Evolutionary conservation across 495 filamentous ascomycete genomes (phyloP).

Genomic region (Daldinia concentrica): DNA sequence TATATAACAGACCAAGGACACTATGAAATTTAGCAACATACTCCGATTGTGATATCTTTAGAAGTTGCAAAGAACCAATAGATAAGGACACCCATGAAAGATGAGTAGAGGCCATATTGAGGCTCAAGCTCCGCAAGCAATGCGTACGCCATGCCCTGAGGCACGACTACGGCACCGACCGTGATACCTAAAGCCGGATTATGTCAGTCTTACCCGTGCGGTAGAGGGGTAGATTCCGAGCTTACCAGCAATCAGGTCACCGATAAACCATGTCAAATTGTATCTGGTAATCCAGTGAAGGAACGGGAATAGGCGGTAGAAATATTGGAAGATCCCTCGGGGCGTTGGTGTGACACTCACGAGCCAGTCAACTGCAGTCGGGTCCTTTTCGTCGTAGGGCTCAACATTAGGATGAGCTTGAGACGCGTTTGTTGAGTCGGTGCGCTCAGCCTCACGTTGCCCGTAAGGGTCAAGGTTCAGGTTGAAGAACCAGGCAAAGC

Average conservation of each 20-base stretch:
- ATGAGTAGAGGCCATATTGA: conserved; percentile 72
- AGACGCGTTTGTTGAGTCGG: conserved; percentile 31
- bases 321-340: conserved; percentile 29
- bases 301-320: conserved; percentile 53
- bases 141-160: conserved; percentile 73
- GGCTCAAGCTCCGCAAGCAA: conserved; percentile 64
- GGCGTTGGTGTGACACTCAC: conserved; percentile 34
- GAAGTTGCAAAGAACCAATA: conserved; percentile 76
- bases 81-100: conserved; percentile 71
- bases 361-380: conserved; percentile 33
- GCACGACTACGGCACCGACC: conserved; percentile 61
- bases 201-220: conserved; percentile 38
- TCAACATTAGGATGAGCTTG: conserved; percentile 35
- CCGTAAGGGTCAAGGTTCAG: conserved; percentile 38
- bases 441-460: conserved; percentile 28
- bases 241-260: conserved; percentile 58
- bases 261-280: conserved; percentile 60
- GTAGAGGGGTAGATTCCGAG: conserved; percentile 4
- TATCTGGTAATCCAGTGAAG: conserved; percentile 62
- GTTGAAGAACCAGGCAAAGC: conserved; percentile 42
- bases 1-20: background rate
- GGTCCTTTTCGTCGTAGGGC: conserved; percentile 33
- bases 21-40: conserved; percentile 49
- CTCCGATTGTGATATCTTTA: conserved; percentile 75
- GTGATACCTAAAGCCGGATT: conserved; percentile 49